These are phyloP conservation scores for Zygotorulaspora danielsina DNA, from an alignment of 805 yeast species.

Conservation along the genomic window DNA sequence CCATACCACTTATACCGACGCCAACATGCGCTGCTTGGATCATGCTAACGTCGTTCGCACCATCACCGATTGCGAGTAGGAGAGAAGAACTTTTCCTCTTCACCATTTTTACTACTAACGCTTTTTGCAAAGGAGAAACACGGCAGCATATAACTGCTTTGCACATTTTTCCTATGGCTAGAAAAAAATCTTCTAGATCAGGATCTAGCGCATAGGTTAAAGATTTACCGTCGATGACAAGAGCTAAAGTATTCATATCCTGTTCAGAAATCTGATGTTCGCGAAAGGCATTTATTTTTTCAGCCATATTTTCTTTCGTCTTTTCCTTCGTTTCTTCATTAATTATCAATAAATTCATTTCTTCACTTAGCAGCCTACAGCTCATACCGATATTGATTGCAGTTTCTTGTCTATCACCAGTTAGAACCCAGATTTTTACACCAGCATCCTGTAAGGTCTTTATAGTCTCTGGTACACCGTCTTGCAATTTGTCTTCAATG, in stretches of 20 bases:
- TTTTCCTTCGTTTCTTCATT: conserved; percentile 81
- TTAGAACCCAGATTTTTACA: conserved; percentile 93
- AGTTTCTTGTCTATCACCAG: conserved; percentile 98
- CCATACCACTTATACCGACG: conserved; percentile 98
- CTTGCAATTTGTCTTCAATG: conserved; percentile 95
- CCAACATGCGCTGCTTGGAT: conserved; percentile 99
- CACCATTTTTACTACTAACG: conserved; percentile 91
- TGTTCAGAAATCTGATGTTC: conserved; percentile 62
- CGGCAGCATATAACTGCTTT: conserved; percentile 97
- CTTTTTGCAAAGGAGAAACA: conserved; percentile 96
- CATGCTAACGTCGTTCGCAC: conserved; percentile 99
- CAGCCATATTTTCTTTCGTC: conserved; percentile 66
- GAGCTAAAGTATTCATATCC: conserved; percentile 75
- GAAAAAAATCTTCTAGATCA: conserved; percentile 69
- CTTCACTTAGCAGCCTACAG: conserved; percentile 88
- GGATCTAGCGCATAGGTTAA: conserved; percentile 79
- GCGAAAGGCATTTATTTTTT: conserved; percentile 68
- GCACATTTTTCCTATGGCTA: conserved; percentile 79
- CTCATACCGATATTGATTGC: conserved; percentile 99
- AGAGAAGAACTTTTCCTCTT: conserved; percentile 71
- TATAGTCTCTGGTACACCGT: conserved; percentile 97
- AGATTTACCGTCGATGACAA: conserved; percentile 92
- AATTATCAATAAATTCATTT: conserved; percentile 86
- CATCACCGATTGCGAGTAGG: conserved; percentile 93
- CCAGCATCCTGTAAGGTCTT: conserved; percentile 95